Evolutionary conservation across 345 rosid species (phyloP).

Genomic region (Sonneratia caseolaris): DNA sequence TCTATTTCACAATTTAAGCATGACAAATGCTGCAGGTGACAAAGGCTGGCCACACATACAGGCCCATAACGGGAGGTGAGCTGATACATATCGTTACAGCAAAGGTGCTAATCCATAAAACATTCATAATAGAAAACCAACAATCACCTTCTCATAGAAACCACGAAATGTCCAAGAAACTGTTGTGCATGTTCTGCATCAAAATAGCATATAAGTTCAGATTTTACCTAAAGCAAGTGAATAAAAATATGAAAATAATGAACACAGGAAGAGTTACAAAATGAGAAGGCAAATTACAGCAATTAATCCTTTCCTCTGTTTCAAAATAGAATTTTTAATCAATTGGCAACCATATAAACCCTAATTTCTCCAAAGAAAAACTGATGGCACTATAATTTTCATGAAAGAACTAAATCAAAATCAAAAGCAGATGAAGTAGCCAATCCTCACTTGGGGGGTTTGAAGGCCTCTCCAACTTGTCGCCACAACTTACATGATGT

Average conservation of each 20-base stretch:
- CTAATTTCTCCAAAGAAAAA: not conserved
- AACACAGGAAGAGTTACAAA: not conserved
- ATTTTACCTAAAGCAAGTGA: not conserved
- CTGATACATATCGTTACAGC: not conserved
- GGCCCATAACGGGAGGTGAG: not conserved
- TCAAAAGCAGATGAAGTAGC: not conserved
- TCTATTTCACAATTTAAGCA: not conserved
- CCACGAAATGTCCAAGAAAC: constrained; percentile 74
- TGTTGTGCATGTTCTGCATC: constrained; percentile 62
- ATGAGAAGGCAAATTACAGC: not conserved
- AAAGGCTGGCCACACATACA: not conserved
- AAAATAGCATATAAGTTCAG: not conserved
- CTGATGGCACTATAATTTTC: not conserved
- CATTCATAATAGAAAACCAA: not conserved
- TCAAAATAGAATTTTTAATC: not conserved
- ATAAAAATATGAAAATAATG: not conserved
- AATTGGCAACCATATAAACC: not conserved
- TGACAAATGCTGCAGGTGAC: not conserved
- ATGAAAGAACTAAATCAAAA: not conserved
- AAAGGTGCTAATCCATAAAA: not conserved
- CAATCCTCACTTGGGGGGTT: constrained; percentile 63
- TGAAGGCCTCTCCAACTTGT: constrained; percentile 77
- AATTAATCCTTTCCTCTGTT: not conserved
- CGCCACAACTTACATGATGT: constrained; percentile 68
- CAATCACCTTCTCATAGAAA: constrained; percentile 64